Evolutionary conservation across 768 basidiomycete species (phyloP), one percentile per base, ranked within the genome.

Genomic region (Gloeopeniophorella convolvens): DNA sequence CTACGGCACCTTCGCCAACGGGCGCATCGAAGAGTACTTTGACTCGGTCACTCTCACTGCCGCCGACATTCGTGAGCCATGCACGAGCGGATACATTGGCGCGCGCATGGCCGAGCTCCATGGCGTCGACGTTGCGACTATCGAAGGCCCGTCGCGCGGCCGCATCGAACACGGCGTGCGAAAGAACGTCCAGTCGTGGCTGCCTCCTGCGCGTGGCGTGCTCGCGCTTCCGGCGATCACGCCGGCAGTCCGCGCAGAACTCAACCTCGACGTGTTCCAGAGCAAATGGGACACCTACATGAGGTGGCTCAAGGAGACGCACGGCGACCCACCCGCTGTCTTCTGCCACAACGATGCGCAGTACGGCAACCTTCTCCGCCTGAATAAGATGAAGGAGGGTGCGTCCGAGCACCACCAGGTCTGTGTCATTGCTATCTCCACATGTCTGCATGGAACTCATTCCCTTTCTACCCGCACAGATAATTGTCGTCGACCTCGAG

Each of bases 401-500:
- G 62, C 71, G 21, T 80, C 86, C 20, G 81, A 83, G 43, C 90
- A 94, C 65, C 82, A 82, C 48, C 81, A 87, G 73, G 89, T 90
- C 58, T 56, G 72, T 66, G 10, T 28, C 43, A 28, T 30, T 45
- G 34, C 40, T 16, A 27, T 42, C 44, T 24, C 51, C 35, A 42
- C 48, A 41, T 21, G 48, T 49, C 33, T 49, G 27, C 51, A 48
- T 24, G 40, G 24, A 34, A 40, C 55, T 63, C 42, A 67, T 50
- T 12, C 44, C n/a, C 40, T 42, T n/a, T 35, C 18, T 33, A 43
- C 20, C 24, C 44, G 33, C 18, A 43, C 55, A 94, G 88, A 82
- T 95, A 55, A 88, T 95, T 63, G 89, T 95, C 30, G 92, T 96
- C 56, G 96, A 99, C 69, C 98, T 97, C 64, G 96, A 99, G 70